These are phyloP conservation scores for Ceratocystis ficicola DNA, from an alignment of 2,329 filamentous ascomycete genomes.

Conservation along the genomic window DNA sequence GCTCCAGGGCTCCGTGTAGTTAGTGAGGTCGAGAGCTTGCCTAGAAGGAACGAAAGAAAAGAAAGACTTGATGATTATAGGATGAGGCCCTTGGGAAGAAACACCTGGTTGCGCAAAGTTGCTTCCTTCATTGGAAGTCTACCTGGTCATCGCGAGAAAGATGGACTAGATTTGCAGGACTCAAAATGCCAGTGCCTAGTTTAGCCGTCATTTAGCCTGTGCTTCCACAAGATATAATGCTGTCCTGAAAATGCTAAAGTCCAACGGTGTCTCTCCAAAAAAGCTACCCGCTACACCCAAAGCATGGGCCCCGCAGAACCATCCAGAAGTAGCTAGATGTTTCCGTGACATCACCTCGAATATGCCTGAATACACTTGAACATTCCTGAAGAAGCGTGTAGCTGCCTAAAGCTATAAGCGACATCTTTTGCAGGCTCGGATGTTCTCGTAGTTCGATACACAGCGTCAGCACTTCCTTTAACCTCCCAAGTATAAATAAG, in stretches of 20 bases:
- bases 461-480: slow-evolving; percentile 1
- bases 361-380: slow-evolving; percentile 7
- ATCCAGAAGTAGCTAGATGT: slow-evolving; percentile 21
- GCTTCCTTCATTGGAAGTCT: slow-evolving; percentile 1
- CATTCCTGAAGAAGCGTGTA: no score
- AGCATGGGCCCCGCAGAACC: slow-evolving; percentile 16
- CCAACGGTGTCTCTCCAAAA: background rate
- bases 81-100: background rate
- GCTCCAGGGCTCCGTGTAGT: background rate
- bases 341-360: slow-evolving; percentile 19
- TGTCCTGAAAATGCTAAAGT: background rate
- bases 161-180: slow-evolving; percentile 20
- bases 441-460: background rate
- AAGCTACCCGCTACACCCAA: slow-evolving; percentile 14
- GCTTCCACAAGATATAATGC: background rate
- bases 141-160: slow-evolving; percentile 15
- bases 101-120: no score
- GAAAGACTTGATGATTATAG: background rate
- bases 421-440: slow-evolving; percentile 11
- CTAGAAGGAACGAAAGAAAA: background rate
- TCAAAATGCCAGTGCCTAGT: slow-evolving; percentile 5
- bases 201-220: background rate
- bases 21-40: background rate
- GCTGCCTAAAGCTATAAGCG: slow-evolving; percentile 14
- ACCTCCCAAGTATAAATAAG: background rate